Base-by-base conservation (phyloP, 148 eudicot species). In the Arctostaphylos glauca region DNA sequence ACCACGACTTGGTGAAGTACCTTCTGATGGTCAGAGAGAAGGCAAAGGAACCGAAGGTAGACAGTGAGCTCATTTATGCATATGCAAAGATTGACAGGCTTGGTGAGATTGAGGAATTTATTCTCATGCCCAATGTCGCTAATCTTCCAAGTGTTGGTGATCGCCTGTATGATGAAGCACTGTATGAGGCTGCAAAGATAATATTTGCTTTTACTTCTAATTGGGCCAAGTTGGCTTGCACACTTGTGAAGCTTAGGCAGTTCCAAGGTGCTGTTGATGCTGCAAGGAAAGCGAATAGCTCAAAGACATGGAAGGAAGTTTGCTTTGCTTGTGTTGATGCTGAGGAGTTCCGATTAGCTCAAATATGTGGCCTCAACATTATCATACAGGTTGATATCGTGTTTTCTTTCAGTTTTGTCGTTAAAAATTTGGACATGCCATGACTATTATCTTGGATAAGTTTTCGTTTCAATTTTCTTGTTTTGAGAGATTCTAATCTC, bases 181-280 rank as follows among this genome's bases (percentile, higher is more conserved):
- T 95, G 18, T 95, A 95, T 46, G 98, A 95, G 85, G 98, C 98
- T 14, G 98, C 98, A 44, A 95, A 95, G 82, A 94, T 95, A 50
- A 95, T 95, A 81, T 95, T 85, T 90, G 94, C 98, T 41, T 95
- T 95, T 81, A 94, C 92, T 56, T 95, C 98, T 73, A 95, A 95
- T 84, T 95, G 98, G 98, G 98, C 93, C 83, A 95, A 95, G 89
- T 87, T 95, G 73, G 98, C 98, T 21, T 81, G 81, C 77, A 95
- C 98, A 3, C 91, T 95, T 1, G 96, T 95, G 49, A 95, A 91
- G 91, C 84, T 95, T 81, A 89, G 87, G 66, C 98, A 95, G 83
- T 95, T 89, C 84, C 98, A 95, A 94, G 98, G 98, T 46, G 98
- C 98, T 81, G 98, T 95, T 85, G 98, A 95, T 90, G 98, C 98